Conservation (phyloP, 2,329 filamentous ascomycete genomes). For the Coleophoma cylindrospora region DNA sequence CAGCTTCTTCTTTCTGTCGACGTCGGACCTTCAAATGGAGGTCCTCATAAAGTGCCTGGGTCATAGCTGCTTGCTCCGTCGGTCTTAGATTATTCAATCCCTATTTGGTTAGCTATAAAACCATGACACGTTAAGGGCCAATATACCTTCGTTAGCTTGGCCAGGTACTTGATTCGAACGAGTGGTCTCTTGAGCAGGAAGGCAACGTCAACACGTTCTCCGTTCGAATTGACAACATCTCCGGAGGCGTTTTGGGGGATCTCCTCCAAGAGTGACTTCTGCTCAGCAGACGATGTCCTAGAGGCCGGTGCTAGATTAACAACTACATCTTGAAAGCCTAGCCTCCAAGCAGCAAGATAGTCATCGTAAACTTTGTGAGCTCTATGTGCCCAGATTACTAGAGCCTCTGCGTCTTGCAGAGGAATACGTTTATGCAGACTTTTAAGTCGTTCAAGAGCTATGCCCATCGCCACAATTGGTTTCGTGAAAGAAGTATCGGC, state of each 20-base stretch:
- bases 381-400: constrained; percentile 77
- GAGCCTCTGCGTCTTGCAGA: constrained; percentile 61
- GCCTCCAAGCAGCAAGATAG: constrained; percentile 83
- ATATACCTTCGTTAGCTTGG: constrained; percentile 71
- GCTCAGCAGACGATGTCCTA: constrained; percentile 47
- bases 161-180: constrained; percentile 80
- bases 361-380: constrained; percentile 76
- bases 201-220: constrained; percentile 89
- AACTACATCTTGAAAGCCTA: constrained; percentile 91
- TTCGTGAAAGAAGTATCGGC: constrained; percentile 62
- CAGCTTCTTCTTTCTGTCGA: constrained; percentile 67
- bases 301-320: constrained; percentile 79
- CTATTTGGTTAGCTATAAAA: constrained; percentile 12
- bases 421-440: constrained; percentile 77
- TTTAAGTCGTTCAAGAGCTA: constrained; percentile 80
- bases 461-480: constrained; percentile 90
- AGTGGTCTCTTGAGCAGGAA: constrained; percentile 87
- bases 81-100: constrained; percentile 24
- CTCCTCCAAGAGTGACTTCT: constrained; percentile 49
- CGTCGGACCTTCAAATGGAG: constrained; percentile 76
- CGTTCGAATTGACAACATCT: constrained; percentile 56
- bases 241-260: constrained; percentile 59
- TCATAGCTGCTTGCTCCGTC: constrained; percentile 34
- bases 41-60: constrained; percentile 43
- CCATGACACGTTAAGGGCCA: constrained; percentile 1